A percentile compares a stretch with the other conserved stretches of the same genome.
These are phyloP conservation scores for Fragaria iinumae DNA, from an alignment of 306 rosid species.

Conservation along the genomic window DNA sequence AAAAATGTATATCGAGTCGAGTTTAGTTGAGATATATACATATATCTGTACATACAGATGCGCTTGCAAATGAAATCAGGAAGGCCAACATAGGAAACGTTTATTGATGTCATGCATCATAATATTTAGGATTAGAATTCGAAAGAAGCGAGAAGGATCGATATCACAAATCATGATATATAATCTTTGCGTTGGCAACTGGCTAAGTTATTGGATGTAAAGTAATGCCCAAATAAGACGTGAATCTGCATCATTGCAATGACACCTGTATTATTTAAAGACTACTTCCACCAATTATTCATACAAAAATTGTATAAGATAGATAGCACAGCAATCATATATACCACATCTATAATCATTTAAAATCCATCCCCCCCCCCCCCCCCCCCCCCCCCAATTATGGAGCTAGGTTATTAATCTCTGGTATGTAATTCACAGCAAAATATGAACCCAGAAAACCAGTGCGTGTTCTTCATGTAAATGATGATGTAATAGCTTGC, in stretches of 20 bases:
- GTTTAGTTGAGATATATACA: neutral
- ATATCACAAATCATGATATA: neutral
- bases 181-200: slow-evolving; percentile 21
- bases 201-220: neutral
- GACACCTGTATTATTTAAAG: slow-evolving; percentile 19
- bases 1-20: neutral
- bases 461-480: slow-evolving; percentile 11
- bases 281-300: slow-evolving; percentile 10
- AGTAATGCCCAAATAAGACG: neutral
- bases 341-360: neutral
- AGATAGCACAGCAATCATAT: neutral
- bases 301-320: neutral
- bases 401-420: slow-evolving; percentile 15
- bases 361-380: neutral
- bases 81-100: slow-evolving; percentile 13
- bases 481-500: neutral
- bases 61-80: neutral
- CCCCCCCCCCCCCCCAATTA: neutral
- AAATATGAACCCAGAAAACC: neutral
- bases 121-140: neutral
- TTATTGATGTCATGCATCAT: slow-evolving; percentile 7
- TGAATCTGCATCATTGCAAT: neutral
- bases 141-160: neutral
- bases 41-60: neutral
- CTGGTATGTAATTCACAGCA: neutral